These are phyloP conservation scores for Medicago ruthenica DNA, from an alignment of 306 rosid genomes.

Conservation along the genomic window DNA sequence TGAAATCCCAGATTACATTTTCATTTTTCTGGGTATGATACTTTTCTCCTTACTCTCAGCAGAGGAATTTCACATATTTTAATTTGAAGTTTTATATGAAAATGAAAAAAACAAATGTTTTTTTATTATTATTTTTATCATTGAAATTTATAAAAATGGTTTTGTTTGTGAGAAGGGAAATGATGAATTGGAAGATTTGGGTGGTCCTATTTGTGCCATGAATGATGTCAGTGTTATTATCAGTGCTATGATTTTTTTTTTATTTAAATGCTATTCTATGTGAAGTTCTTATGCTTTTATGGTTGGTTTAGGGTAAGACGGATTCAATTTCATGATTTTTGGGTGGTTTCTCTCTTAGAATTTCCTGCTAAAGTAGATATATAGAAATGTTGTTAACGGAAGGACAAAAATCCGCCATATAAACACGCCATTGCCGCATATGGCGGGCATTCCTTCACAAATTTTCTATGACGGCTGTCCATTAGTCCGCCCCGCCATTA, in stretches of 20 bases:
- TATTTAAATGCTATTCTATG: neutral
- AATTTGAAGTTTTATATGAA: constrained; percentile 2
- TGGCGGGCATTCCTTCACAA: too few relatives aligned
- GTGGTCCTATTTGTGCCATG: neutral
- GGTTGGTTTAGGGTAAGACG: constrained; percentile 6
- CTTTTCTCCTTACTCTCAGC: neutral
- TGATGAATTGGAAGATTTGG: constrained; percentile 8
- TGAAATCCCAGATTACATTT: neutral
- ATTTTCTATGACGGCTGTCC: too few relatives aligned
- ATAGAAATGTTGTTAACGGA: neutral
- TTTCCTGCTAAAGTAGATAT: neutral
- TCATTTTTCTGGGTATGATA: constrained; percentile 28
- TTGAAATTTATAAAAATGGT: constrained; percentile 1
- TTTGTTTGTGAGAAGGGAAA: neutral
- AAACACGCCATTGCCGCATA: too few relatives aligned
- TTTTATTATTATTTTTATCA: neutral
- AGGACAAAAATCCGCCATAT: too few relatives aligned
- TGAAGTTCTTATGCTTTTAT: neutral
- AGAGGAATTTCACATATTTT: constrained; percentile 29
- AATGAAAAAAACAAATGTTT: neutral
- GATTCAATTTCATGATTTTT: constrained; percentile 10
- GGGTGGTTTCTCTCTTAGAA: neutral
- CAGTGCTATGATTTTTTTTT: neutral
- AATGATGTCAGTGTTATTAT: constrained; percentile 4
- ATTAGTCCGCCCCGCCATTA: too few relatives aligned